Base-by-base conservation (phyloP, 2,329 filamentous ascomycete genomes). In the Penicillium griseofulvum region DNA sequence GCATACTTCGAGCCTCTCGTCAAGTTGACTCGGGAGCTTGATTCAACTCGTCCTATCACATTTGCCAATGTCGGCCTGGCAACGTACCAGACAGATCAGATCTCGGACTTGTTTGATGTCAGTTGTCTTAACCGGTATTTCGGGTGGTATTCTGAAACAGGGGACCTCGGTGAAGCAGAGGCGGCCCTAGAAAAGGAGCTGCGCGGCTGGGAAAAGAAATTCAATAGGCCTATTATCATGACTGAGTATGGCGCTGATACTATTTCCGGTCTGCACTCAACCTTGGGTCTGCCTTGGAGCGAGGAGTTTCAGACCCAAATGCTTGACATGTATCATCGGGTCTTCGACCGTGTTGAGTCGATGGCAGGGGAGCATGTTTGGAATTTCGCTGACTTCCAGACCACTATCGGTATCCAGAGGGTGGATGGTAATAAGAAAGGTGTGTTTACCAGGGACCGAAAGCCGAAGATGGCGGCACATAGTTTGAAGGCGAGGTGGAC, bases 221-320 rank as follows among this genome's bases (percentile, higher is more conserved):
- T 62, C 19, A 42, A 59, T 5, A 68, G 68, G 52, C 68, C 68
- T 0, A 71, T 71, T 19, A 54, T 70, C 28, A 66, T 70, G 54
- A 55, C 60, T 1, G 68, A 70, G 52, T 70, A 70, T 22, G 68
- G 69, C 0, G 67, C 65, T 0, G 69, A 71, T 43, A 67, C 66
- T 0, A 17, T 67, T 4, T 55, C 68, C 0, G 69, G 69, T 0
- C 41, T 71, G 17, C 68, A 71, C 49, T 57, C 68, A 3, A 54
- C 66, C 0, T 29, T 52, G 0, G 62, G 60, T 8, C 37, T 69
- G 5, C 64, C 63, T 3, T 70, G 67, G 67, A 66, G 62, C 22
- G 68, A 71, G 45, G 68, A 70, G 54, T 70, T 63, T 51, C 67
- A 70, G 51, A 48, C 53, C 0, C 11, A 48, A 8, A 44, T 69